Evolutionary conservation across 768 basidiomycete genomes (phyloP).

Genomic region (Macrolepiota dolichaula): DNA sequence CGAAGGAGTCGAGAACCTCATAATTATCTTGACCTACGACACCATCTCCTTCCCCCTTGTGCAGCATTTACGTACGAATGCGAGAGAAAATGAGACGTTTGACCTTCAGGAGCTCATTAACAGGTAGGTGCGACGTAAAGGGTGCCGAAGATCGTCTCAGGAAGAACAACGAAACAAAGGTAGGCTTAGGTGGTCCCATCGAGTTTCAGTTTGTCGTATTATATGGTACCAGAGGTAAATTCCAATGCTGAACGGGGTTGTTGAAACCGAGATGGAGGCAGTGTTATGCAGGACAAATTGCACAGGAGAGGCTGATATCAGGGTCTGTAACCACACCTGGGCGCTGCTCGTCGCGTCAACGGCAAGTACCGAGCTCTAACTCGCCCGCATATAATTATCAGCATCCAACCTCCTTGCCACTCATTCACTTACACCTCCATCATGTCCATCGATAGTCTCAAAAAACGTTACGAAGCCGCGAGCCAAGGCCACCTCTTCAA

Average conservation of each 20-base stretch:
- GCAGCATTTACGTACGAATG: not conserved
- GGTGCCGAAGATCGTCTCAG: not conserved
- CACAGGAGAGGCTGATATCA: constrained; percentile 7
- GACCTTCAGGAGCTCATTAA: not conserved
- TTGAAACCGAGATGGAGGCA: not conserved
- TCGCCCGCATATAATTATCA: constrained; percentile 8
- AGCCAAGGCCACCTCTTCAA: constrained; percentile 87
- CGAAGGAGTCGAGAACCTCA: not conserved
- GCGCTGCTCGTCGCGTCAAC: constrained; percentile 7
- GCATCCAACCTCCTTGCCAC: not conserved
- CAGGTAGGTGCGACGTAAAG: not conserved
- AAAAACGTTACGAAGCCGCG: constrained; percentile 68
- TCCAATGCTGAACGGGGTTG: not conserved
- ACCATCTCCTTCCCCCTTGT: not conserved
- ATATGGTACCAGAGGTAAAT: no score
- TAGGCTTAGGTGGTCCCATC: not conserved
- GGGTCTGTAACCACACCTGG: not conserved
- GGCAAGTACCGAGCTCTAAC: constrained; percentile 15
- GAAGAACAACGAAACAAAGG: no score
- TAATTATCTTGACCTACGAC: not conserved
- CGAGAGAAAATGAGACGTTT: not conserved
- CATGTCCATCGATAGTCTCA: constrained; percentile 60
- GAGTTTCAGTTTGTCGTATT: not conserved
- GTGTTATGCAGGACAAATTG: not conserved
- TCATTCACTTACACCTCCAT: constrained; percentile 18